Evolutionary conservation across 352 stramenopile species (phyloP).

Genomic region (Pythium oligandrum): DNA sequence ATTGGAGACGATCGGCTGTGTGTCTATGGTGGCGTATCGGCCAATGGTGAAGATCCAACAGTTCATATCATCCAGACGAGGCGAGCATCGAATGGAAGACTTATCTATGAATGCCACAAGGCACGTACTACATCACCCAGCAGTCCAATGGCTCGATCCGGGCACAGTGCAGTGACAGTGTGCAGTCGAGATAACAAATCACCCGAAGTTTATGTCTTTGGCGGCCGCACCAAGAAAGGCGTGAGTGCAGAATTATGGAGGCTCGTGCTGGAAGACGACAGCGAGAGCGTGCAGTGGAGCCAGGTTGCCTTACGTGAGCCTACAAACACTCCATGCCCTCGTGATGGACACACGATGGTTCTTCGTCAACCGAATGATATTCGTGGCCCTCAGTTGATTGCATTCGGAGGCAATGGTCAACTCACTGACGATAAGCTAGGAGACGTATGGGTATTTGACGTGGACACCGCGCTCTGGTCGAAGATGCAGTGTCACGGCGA

Average conservation of each 20-base stretch:
- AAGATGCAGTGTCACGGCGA: slow-evolving; percentile 33
- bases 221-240: slow-evolving; percentile 53
- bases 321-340: slow-evolving; percentile 21
- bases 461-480: slow-evolving; percentile 28
- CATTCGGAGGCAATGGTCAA: slow-evolving; percentile 74
- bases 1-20: slow-evolving; percentile 24
- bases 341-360: slow-evolving; percentile 65
- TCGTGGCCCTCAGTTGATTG: slow-evolving; percentile 18
- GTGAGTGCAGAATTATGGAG: slow-evolving; percentile 44
- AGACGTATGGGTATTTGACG: slow-evolving; percentile 65
- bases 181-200: background rate
- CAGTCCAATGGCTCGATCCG: slow-evolving; percentile 23
- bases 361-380: slow-evolving; percentile 6
- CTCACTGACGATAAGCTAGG: slow-evolving; percentile 62
- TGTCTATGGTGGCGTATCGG: slow-evolving; percentile 62
- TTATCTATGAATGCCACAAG: too few species aligned
- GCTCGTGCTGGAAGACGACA: background rate
- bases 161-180: slow-evolving; percentile 41
- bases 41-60: slow-evolving; percentile 39
- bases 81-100: background rate
- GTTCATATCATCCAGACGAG: slow-evolving; percentile 30
- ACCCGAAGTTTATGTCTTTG: slow-evolving; percentile 40
- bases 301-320: slow-evolving; percentile 9
- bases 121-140: background rate
- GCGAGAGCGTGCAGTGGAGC: background rate